Base-by-base conservation (phyloP, 345 rosid genomes). In the Turnera subulata region DNA sequence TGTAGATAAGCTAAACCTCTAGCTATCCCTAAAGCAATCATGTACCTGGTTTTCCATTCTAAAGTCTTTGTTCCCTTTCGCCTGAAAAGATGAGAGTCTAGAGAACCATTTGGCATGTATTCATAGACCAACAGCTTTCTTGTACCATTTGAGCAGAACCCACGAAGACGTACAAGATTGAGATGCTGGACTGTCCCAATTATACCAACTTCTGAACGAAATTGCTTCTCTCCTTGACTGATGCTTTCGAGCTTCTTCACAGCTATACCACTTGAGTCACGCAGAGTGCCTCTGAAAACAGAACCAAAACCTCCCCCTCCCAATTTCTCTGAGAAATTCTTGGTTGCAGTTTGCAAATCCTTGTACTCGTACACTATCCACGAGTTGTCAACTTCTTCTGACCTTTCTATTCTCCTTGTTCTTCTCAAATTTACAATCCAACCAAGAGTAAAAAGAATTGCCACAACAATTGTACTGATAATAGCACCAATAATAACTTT, bases 221-320 rank as follows among this genome's bases (percentile, higher is more conserved):
- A 67, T 43, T 61, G 66, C 17, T 55, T 56, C 1, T 18, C 4
- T 13, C 66, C 65, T 55, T 60, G 66, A 29, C 51, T 52, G 40
- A 66, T 60, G 17, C 16, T 54, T 1, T 61, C 60, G 42, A 67
- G 72, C 43, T 66, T 67, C 21, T 67, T 67, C 12, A 67, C 24
- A 11, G 61, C 72, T 18, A 61, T 23, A 23, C 47, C 56, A 21
- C 22, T 13, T 24, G 13, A 22, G 11, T 40, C 33, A 16, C 22
- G 51, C n/a, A 54, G 15, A 4, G 29, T 42, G 40, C 72, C 66
- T n/a, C 51, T 62, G 33, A 65, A 60, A 2, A 47, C 67, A 21
- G 69, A 54, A 6, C 73, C 73, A 69, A 69, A 69, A 2, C 73
- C 73, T 14, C 73, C 73, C n/a, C n/a, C n/a, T n/a, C n/a, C n/a